A percentile compares a stretch with the other conserved stretches of the same genome.
Conservation (phyloP, 1,139 yeast genomes). For the Candida sanyaensis region DNA sequence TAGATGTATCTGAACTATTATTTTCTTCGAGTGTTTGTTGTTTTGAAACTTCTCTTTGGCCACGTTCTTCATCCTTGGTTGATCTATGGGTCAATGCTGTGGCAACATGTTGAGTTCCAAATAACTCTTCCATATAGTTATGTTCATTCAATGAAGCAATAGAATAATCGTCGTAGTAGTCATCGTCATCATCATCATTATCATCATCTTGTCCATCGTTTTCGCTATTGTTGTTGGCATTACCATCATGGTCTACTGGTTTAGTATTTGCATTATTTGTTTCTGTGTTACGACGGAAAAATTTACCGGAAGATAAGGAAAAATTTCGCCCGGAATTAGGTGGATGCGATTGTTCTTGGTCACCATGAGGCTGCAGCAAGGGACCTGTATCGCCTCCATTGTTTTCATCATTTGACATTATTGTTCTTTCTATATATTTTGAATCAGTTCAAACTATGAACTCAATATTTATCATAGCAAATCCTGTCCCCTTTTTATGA, state of each 20-base stretch:
- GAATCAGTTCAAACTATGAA: too few relatives aligned
- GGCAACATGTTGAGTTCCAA: slow-evolving; percentile 15
- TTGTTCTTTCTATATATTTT: too few relatives aligned
- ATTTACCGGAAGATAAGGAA: background rate
- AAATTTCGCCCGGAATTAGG: background rate
- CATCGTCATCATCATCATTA: slow-evolving; percentile 6
- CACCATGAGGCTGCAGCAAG: background rate
- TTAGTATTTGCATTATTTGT: too few relatives aligned
- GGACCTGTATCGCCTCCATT: background rate
- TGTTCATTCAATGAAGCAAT: background rate
- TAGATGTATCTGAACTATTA: background rate
- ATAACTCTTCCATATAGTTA: slow-evolving; percentile 11
- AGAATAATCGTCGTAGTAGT: slow-evolving; percentile 7
- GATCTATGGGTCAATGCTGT: slow-evolving; percentile 5
- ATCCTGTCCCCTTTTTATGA: background rate
- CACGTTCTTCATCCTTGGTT: slow-evolving; percentile 12
- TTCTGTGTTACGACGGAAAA: background rate
- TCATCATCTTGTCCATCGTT: slow-evolving; percentile 1
- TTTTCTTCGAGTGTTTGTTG: background rate
- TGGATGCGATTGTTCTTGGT: background rate
- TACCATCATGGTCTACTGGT: background rate
- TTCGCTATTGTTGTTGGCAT: background rate
- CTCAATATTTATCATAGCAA: background rate
- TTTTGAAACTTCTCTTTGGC: background rate
- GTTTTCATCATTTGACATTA: background rate